Base-by-base conservation (phyloP, 441 rosid species). In the Gossypium lobatum region DNA sequence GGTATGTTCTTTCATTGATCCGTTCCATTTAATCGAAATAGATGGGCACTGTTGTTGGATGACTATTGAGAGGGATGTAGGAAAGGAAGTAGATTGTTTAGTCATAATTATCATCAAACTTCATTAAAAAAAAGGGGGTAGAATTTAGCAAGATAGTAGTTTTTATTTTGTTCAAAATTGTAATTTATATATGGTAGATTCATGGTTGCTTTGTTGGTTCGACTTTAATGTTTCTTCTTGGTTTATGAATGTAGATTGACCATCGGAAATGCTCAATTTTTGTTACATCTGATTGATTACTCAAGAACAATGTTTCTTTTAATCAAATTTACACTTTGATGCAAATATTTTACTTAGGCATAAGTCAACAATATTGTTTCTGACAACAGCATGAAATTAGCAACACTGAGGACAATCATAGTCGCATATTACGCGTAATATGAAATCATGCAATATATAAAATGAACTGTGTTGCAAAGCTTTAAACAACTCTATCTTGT, bases 31-130 rank as follows among this genome's bases (percentile, higher is more conserved):
- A 50, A 37, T 66, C 62, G 62, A 78, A 59, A 50, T 61, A 73
- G 77, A 20, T 23, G 64, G 26, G 23, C 9, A 42, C 10, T 59
- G 67, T 71, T 37, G 31, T 67, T 52, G 25, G 60, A 34, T 64
- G 74, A 52, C 48, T 20, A 31, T 70, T 42, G 71, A 16, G 70
- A 54, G 73, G 72, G 31, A 66, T 77, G 77, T 70, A 67, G 62
- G 42, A 68, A 77, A 71, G 71, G 76, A 68, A 65, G 74, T 77
- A 79, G 54, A 75, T 46, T 72, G 71, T 59, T 60, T 73, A 76
- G 80, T 75, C 74, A 53, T 70, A 76, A 52, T 0, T 70, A 65
- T 72, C 45, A 8, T 73, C 45, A 34, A 76, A 60, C 64, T 77
- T 20, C 11, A 20, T 57, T 20, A 2, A 16, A 4, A 50, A 42